These are phyloP conservation scores for Fonsecaea pedrosoi DNA, from an alignment of 2,329 filamentous ascomycete species.

Conservation along the genomic window DNA sequence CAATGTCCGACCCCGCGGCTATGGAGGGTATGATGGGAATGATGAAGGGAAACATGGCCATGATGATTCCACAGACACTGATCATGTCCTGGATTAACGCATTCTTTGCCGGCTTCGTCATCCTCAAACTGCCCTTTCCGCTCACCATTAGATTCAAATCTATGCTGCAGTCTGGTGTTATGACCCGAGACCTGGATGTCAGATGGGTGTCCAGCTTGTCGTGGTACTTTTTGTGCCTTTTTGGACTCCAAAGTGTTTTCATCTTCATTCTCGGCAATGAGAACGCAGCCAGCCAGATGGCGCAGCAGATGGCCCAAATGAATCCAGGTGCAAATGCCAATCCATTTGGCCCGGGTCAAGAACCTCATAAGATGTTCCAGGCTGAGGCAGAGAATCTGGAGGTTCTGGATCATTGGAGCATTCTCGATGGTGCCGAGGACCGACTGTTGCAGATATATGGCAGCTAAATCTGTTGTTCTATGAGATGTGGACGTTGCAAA, in stretches of 20 bases:
- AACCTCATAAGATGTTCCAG: constrained; percentile 93
- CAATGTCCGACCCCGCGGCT: constrained; percentile 90
- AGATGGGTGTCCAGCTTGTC: constrained; percentile 98
- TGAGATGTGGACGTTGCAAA: not conserved
- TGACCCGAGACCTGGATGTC: constrained; percentile 93
- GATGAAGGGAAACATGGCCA: constrained; percentile 99
- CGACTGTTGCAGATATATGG: constrained; percentile 68
- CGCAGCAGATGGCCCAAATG: constrained; percentile 80
- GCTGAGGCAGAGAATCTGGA: constrained; percentile 94
- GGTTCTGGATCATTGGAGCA: constrained; percentile 91
- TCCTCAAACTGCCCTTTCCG: constrained; percentile 97
- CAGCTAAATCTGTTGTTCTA: constrained; percentile 2
- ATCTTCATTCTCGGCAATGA: constrained; percentile 96
- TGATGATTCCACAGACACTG: constrained; percentile 98
- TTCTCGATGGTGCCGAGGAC: constrained; percentile 86
- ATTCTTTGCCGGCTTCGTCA: constrained; percentile 97
- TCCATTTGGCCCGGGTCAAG: constrained; percentile 89
- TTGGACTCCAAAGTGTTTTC: constrained; percentile 95
- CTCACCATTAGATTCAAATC: constrained; percentile 99
- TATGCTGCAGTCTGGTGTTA: constrained; percentile 97
- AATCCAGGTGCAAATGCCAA: constrained; percentile 69
- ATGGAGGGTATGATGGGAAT: constrained; percentile 99
- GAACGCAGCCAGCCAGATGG: constrained; percentile 83
- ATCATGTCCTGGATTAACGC: constrained; percentile 99
- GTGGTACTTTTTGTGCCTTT: constrained; percentile 98